A percentile compares a stretch with the other conserved stretches of the same genome.
Conservation (phyloP, 1,284 basidiomycete genomes). For the Tilletia walkeri region DNA sequence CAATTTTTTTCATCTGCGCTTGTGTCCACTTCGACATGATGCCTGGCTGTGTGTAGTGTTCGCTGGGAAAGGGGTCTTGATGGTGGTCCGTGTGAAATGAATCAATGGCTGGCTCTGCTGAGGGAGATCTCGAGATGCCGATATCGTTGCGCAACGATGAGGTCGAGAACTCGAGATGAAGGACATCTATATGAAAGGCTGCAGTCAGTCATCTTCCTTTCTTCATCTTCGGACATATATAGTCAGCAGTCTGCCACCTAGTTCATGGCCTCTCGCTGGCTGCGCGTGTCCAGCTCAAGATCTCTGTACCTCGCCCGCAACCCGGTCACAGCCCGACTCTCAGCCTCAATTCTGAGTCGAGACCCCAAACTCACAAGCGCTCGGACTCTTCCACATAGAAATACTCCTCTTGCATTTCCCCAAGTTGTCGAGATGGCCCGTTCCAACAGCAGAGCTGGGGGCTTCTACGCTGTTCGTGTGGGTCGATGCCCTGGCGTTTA, state of each 20-base stretch:
- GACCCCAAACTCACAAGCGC: background rate
- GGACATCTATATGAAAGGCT: background rate
- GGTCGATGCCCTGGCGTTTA: slow-evolving; percentile 48
- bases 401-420: no score
- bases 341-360: background rate
- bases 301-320: background rate
- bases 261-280: slow-evolving; percentile 10
- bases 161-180: background rate
- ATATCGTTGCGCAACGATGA: slow-evolving; percentile 15
- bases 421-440: background rate
- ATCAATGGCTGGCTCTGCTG: no score
- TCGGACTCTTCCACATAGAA: no score
- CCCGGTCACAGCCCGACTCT: background rate
- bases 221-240: no score
- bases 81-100: background rate
- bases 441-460: slow-evolving; percentile 21
- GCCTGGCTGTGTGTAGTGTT: background rate
- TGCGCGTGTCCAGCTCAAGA: background rate
- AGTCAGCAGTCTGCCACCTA: no score
- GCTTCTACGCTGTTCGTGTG: slow-evolving; percentile 42
- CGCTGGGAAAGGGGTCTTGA: background rate
- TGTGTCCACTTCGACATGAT: slow-evolving; percentile 14
- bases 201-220: no score
- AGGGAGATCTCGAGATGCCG: background rate
- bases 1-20: slow-evolving; percentile 17